A percentile compares a stretch with the other conserved stretches of the same genome.
phyloP scores from a whole-genome alignment of 768 basidiomycete genomes.

The Filobasidium floriforme region DNA sequence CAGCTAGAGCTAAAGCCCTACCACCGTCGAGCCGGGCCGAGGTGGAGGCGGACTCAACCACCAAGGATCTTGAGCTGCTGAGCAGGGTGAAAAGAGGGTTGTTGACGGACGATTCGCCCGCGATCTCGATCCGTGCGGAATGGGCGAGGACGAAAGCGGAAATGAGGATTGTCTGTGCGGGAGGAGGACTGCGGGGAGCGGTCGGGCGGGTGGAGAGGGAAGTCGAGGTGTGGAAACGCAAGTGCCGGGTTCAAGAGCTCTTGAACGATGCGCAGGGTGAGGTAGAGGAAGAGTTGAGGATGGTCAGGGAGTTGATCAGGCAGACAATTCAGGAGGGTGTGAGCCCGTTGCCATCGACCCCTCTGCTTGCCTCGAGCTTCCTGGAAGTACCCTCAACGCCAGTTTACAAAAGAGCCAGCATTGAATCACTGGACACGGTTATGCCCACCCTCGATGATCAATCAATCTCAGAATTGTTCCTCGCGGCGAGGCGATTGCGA shows the following conservation, averaged over 20 bases:
- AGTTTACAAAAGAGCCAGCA: too few species aligned
- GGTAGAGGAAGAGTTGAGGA: neutral
- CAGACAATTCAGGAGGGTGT: neutral
- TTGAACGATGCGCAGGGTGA: neutral
- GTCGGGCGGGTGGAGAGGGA: neutral
- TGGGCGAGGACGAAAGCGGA: neutral
- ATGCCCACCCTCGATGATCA: too few species aligned
- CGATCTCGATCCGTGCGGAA: neutral
- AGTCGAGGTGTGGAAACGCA: neutral
- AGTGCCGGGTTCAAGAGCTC: neutral
- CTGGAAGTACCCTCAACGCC: too few species aligned
- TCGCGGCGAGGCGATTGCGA: too few species aligned
- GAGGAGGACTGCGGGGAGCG: neutral
- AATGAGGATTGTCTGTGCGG: neutral
- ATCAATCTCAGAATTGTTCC: too few species aligned
- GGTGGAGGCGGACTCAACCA: too few species aligned
- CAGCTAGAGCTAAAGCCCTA: too few species aligned
- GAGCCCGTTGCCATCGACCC: neutral
- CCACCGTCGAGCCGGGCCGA: too few species aligned
- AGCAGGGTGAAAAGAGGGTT: neutral
- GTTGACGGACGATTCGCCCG: slow-evolving; percentile 8
- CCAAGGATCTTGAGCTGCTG: neutral
- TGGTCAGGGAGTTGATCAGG: neutral
- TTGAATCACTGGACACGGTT: too few species aligned
- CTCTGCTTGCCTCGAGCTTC: too few species aligned